Base-by-base conservation (phyloP, 257 asterid species). In the Eucommia ulmoides region DNA sequence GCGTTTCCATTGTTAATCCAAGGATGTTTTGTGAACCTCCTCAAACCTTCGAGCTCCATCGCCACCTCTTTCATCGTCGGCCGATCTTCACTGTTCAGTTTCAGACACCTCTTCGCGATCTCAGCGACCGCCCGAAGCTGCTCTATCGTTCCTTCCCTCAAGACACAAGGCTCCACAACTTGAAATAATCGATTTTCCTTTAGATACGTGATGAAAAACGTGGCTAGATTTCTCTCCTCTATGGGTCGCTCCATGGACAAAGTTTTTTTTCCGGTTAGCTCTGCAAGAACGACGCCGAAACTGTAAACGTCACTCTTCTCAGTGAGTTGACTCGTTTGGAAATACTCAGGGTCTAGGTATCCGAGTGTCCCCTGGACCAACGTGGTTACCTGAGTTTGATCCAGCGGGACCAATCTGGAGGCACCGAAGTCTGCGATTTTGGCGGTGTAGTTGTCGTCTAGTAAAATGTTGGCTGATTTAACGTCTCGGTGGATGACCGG, bases 21-120 rank as follows among this genome's bases (percentile, higher is more conserved):
- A 0, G 81, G 78, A 60, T 79, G 78, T 35, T 20, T 61, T 0
- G 44, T 71, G 20, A 74, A 64, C 74, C 65, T 86, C 62, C 83
- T 79, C 18, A 74, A 60, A 3, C 71, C 74, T 58, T 83, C 96
- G 1, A 86, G 84, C 51, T 80, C 93, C 59, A 68, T 82, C 0
- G 72, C 74, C 53, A 83, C 89, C 49, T 86, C 94, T 52, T 72
- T 86, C 96, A 80, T 86, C 1, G 78, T 80, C 3, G 96, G 94
- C 44, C 94, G 69, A 12, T 83, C 80, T 23, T 65, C 87, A 0
- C 93, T 64, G 1, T 65, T 64, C 60, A 80, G 24, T 1, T 53
- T 6, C 26, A 83, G 49, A 8, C 96, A 82, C 58, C 81, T 70
- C 55, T 64, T 78, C 2, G 69, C 63, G 1, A 86, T 73, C 14